Conservation (phyloP, 305 asterid species). For the Rubia tinctorum region DNA sequence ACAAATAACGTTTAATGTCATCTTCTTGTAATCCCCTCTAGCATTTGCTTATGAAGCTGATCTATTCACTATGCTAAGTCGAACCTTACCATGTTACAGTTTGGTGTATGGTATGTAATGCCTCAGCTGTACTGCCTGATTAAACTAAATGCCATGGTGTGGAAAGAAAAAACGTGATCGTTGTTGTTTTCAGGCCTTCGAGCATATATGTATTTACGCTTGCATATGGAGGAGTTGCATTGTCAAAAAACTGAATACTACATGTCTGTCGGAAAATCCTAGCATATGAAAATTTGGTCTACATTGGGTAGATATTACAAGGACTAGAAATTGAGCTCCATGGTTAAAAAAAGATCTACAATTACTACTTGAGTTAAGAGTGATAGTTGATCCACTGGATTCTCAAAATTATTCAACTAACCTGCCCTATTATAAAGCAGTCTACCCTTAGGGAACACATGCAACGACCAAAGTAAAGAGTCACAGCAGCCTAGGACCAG, state of each 20-base stretch:
- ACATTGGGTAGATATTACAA: neutral
- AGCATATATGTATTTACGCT: neutral
- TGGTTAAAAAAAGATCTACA: neutral
- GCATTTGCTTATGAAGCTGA: neutral
- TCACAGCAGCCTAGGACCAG: neutral
- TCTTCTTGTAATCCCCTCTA: constrained; percentile 1
- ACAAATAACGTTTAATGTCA: neutral
- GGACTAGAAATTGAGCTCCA: neutral
- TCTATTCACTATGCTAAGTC: neutral
- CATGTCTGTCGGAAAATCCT: neutral
- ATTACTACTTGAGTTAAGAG: neutral
- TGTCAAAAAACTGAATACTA: neutral
- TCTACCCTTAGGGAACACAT: neutral
- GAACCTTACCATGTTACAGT: neutral
- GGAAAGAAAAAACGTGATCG: neutral
- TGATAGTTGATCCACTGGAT: neutral
- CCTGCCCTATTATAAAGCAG: neutral
- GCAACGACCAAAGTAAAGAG: neutral
- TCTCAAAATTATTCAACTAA: neutral
- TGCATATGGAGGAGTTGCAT: neutral
- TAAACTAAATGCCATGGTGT: neutral
- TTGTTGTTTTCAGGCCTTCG: neutral
- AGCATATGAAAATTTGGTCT: neutral
- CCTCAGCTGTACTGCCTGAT: neutral
- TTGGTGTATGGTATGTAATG: neutral